Conservation (phyloP, 495 filamentous ascomycete species). For the Penicillium goetzii region DNA sequence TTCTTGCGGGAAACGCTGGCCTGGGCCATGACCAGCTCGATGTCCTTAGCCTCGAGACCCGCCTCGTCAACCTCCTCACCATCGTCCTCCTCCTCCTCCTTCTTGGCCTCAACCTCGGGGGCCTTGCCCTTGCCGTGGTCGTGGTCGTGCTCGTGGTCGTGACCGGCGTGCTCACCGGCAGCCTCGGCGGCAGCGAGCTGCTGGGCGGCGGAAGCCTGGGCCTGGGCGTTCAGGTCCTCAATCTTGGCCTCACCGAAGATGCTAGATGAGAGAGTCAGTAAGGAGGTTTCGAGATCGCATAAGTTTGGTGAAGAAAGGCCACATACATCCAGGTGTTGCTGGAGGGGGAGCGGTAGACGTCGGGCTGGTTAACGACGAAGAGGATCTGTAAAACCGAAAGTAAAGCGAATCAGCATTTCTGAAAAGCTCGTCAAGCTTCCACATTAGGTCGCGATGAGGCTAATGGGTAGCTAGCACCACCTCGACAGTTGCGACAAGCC, state of each 20-base stretch:
- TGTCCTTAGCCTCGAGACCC: constrained; percentile 97
- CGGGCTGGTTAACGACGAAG: constrained; percentile 98
- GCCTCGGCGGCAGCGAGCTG: constrained; percentile 81
- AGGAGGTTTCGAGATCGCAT: not conserved
- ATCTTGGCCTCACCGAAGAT: constrained; percentile 99
- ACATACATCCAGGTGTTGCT: constrained; percentile 99
- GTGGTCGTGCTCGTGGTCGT: constrained; percentile 73
- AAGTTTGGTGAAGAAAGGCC: not conserved
- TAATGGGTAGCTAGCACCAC: not conserved
- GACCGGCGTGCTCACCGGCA: constrained; percentile 76
- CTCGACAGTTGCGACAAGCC: not conserved
- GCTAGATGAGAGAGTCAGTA: constrained; percentile 48
- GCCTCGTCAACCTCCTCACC: constrained; percentile 92
- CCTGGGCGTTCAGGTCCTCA: constrained; percentile 97
- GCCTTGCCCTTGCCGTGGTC: constrained; percentile 79
- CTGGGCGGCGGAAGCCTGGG: constrained; percentile 90
- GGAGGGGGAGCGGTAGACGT: constrained; percentile 97
- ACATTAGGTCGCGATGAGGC: constrained; percentile 1
- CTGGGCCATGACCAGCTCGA: constrained; percentile 98
- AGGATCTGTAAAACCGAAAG: constrained; percentile 69
- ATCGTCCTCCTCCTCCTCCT: constrained; percentile 90
- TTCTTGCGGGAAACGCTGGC: constrained; percentile 95
- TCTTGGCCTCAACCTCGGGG: constrained; percentile 72
- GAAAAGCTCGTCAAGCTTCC: not conserved
- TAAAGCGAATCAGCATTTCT: constrained; percentile 2